Conservation (phyloP, 768 basidiomycete genomes). For the Naganishia randhawae region DNA sequence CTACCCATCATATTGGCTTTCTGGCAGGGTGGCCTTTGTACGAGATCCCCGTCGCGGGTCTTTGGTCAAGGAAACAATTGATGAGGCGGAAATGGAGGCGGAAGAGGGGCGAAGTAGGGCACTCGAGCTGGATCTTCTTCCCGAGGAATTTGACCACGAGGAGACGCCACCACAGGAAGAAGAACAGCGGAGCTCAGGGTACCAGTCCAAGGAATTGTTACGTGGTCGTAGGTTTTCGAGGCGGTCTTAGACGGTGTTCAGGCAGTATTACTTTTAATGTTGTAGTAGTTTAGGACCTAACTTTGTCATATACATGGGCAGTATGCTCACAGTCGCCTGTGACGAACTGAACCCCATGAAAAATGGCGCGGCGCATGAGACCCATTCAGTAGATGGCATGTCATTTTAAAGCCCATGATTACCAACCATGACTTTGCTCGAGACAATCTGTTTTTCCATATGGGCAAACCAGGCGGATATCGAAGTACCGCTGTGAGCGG, state of each 20-base stretch:
- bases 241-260: background rate
- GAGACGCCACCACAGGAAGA: slow-evolving; percentile 1
- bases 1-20: slow-evolving; percentile 39
- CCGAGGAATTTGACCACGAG: slow-evolving; percentile 4
- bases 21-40: slow-evolving; percentile 29
- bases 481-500: too few species aligned
- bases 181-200: background rate
- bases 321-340: too few species aligned
- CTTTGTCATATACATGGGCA: too few species aligned
- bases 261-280: too few species aligned
- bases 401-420: too few species aligned
- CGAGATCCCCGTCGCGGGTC: background rate
- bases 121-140: slow-evolving; percentile 8
- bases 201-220: slow-evolving; percentile 1
- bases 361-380: too few species aligned
- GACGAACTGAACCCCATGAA: too few species aligned
- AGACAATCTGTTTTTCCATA: too few species aligned
- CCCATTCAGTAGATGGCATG: too few species aligned
- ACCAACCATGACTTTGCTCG: too few species aligned
- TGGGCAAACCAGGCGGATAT: too few species aligned
- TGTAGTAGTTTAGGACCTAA: too few species aligned
- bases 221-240: slow-evolving; percentile 11
- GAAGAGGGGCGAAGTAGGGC: slow-evolving; percentile 29
- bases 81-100: slow-evolving; percentile 26
- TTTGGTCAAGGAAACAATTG: background rate